phyloP scores from a whole-genome alignment of 1,284 basidiomycete genomes.

The Thecaphora thlaspeos region DNA sequence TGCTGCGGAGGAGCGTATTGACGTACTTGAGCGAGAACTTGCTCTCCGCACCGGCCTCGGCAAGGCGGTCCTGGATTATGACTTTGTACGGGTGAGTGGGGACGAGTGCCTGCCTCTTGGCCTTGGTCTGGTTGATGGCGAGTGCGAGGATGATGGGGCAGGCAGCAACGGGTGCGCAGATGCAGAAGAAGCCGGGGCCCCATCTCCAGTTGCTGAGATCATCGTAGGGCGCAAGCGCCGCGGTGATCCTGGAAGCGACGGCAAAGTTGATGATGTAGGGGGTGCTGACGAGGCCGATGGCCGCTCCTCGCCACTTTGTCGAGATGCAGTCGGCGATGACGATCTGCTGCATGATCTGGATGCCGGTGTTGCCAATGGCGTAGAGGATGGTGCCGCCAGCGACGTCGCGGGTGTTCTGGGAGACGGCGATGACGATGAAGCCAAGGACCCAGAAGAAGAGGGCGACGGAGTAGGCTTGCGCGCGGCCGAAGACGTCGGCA shows the following conservation, averaged over 20 bases:
- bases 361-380: conserved; percentile 52
- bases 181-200: conserved; percentile 54
- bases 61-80: conserved; percentile 6
- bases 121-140: conserved; percentile 42
- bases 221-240: conserved; percentile 4
- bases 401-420: conserved; percentile 29
- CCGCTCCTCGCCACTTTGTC: conserved; percentile 46
- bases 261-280: conserved; percentile 55
- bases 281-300: conserved; percentile 47
- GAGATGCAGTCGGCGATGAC: conserved; percentile 53
- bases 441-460: conserved; percentile 50
- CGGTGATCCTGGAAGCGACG: conserved; percentile 22
- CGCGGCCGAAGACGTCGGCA: conserved; percentile 55
- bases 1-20: neutral
- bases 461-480: conserved; percentile 42
- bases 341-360: conserved; percentile 56
- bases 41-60: neutral
- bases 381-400: conserved; percentile 49
- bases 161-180: conserved; percentile 50
- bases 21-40: neutral
- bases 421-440: conserved; percentile 49
- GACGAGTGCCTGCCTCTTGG: conserved; percentile 34
- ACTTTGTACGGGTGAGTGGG: conserved; percentile 44
- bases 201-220: conserved; percentile 40
- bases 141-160: conserved; percentile 45